Conservation (phyloP, 2,329 filamentous ascomycete genomes). For the Albophoma yamanashiensis region DNA sequence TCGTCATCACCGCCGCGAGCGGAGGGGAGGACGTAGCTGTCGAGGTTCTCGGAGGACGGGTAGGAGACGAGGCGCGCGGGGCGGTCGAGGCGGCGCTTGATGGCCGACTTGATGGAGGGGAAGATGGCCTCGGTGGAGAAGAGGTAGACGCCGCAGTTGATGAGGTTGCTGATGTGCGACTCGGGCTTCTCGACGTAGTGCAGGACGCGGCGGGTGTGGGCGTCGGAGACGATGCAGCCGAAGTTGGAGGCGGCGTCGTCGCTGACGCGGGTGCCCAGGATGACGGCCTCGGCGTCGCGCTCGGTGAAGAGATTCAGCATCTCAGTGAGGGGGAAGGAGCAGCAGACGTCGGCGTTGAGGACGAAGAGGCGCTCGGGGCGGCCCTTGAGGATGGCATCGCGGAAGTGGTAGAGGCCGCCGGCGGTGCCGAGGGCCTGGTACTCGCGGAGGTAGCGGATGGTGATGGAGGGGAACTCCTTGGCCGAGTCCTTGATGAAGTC, state of each 20-base stretch:
- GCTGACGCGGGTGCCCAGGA: conserved; percentile 82
- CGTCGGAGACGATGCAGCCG: conserved; percentile 92
- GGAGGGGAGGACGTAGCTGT: conserved; percentile 44
- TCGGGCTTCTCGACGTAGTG: conserved; percentile 99
- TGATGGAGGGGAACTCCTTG: conserved; percentile 73
- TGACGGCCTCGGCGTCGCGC: conserved; percentile 92
- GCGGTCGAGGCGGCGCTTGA: conserved; percentile 88
- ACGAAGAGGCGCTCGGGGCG: conserved; percentile 93
- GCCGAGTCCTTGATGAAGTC: conserved; percentile 93
- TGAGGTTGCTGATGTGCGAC: conserved; percentile 92
- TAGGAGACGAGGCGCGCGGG: conserved; percentile 80
- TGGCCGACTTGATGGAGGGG: conserved; percentile 85
- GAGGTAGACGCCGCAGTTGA: conserved; percentile 98
- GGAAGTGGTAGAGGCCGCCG: conserved; percentile 96
- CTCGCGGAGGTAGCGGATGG: conserved; percentile 89
- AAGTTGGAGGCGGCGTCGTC: conserved; percentile 93
- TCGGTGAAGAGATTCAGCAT: conserved; percentile 94
- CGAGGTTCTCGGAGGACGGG: conserved; percentile 88
- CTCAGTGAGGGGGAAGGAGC: conserved; percentile 89
- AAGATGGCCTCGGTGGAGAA: conserved; percentile 95
- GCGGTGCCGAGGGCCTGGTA: conserved; percentile 95
- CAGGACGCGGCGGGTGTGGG: conserved; percentile 86
- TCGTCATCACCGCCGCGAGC: conserved; percentile 27
- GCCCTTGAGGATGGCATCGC: conserved; percentile 95
- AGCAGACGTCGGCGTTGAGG: conserved; percentile 96